Base-by-base conservation (phyloP, 352 stramenopile genomes). In the Nothophytophthora sp. region DNA sequence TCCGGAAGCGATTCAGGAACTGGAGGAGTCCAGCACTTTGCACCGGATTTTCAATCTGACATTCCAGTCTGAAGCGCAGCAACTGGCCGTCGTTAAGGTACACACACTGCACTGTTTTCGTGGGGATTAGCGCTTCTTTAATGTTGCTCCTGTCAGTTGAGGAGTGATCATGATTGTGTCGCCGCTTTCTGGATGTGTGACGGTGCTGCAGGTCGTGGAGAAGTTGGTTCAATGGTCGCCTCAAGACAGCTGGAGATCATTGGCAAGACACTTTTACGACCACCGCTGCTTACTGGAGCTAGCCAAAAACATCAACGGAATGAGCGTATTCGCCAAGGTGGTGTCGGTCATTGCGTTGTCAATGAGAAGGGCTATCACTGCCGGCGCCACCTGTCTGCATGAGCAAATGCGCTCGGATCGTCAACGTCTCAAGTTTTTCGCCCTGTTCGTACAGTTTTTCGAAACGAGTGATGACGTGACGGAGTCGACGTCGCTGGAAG, bases 21-120 rank as follows among this genome's bases (percentile, higher is more conserved):
- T 88, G 12, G 54, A 62, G 0, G 74, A 86, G 35, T 47, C 63
- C 15, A 81, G 56, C 23, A 77, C 74, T 2, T 37, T 84, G 18
- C 76, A 88, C 60, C 67, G 71, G 3, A 59, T 88, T 15, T 84
- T 88, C 36, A 35, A 63, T 33, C 36, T 88, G 27, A 47, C 33
- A 4, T 82, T 84, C 50, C 24, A 45, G 1, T 28, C 43, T 7
- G 43, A 62, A 39, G 27, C 10, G 9, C 32, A 57, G 27, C 57
- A 66, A 15, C 28, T 61, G 23, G 38, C 25, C 11, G 57, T 52
- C 5, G 23, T 66, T 5, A 50, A 57, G 50, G 57, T 65, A 65
- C 23, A 15, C 38, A 15, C 15, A 15, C 10, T 29, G 41, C 19
- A 12, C 19, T 33, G 20, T 11, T 50, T 4, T 32, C 19, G 52